These are phyloP conservation scores for Peniophora sp. DNA, from an alignment of 1,284 basidiomycete species.

Conservation along the genomic window DNA sequence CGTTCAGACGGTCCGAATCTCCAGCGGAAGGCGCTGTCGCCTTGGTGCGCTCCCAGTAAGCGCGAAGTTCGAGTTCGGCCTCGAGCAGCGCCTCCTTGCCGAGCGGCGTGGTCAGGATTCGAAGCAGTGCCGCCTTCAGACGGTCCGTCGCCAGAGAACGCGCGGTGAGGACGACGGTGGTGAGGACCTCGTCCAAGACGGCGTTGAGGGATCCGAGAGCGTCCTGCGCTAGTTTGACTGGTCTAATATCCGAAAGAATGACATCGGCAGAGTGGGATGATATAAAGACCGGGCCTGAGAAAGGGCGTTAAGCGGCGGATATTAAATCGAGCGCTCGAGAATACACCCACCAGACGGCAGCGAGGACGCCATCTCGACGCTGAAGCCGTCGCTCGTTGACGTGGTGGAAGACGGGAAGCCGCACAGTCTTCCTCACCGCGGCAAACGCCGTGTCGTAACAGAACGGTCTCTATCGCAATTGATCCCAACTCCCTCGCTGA, in stretches of 20 bases:
- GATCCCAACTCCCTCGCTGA: too few species aligned
- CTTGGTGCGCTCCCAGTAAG: slow-evolving; percentile 71
- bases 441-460: too few species aligned
- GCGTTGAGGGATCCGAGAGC: slow-evolving; percentile 76
- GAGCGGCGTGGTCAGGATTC: slow-evolving; percentile 67
- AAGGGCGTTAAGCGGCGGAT: too few species aligned
- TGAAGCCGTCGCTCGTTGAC: too few species aligned
- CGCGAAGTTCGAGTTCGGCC: slow-evolving; percentile 83
- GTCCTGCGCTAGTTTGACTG: slow-evolving; percentile 73
- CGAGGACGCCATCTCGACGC: too few species aligned
- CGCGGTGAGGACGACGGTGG: slow-evolving; percentile 62
- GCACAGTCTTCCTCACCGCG: too few species aligned
- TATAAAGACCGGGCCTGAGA: slow-evolving; percentile 60
- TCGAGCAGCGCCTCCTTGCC: slow-evolving; percentile 89
- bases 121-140: slow-evolving; percentile 66
- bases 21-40: slow-evolving; percentile 26
- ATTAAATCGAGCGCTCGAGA: too few species aligned
- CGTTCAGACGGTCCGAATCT: slow-evolving; percentile 47
- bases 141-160: slow-evolving; percentile 70
- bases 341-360: too few species aligned
- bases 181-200: slow-evolving; percentile 83
- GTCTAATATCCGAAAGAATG: slow-evolving; percentile 83
- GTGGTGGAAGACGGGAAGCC: too few species aligned
- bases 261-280: slow-evolving; percentile 78
- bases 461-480: too few species aligned